Percentiles rank a stretch among this genome's conserved stretches.
Conservation (phyloP, 371 early-diverging fungal species). For the Sporodiniella umbellata region DNA sequence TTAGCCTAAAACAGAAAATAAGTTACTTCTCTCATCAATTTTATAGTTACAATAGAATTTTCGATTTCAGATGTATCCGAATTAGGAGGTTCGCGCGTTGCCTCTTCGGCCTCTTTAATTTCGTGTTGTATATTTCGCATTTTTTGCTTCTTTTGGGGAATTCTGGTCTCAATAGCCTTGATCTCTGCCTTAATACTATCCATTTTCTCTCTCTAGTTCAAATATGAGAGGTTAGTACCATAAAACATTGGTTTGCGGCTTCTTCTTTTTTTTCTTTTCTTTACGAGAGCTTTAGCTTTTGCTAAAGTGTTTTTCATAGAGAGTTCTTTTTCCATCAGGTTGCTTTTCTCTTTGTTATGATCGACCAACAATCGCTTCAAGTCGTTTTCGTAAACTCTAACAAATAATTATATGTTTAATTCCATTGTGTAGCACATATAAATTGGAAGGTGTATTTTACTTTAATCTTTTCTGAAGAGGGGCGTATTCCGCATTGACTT, state of each 20-base stretch:
- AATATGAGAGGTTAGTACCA: too few species aligned
- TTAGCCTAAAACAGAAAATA: not conserved
- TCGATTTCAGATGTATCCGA: slow-evolving; percentile 32
- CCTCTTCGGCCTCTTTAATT: slow-evolving; percentile 45
- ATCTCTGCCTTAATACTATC: slow-evolving; percentile 14
- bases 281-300: not conserved
- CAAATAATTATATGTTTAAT: too few species aligned
- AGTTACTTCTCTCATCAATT: slow-evolving; percentile 1
- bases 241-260: too few species aligned
- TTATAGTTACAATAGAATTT: slow-evolving; percentile 40
- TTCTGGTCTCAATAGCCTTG: slow-evolving; percentile 28
- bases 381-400: slow-evolving; percentile 6
- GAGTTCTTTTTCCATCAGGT: not conserved
- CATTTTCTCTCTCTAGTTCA: slow-evolving; percentile 1
- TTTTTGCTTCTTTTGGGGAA: slow-evolving; percentile 31
- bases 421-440: too few species aligned
- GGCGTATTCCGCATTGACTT: slow-evolving; percentile 36
- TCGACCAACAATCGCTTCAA: not conserved
- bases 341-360: not conserved
- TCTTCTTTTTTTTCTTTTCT: too few species aligned
- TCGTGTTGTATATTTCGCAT: slow-evolving; percentile 41
- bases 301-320: not conserved
- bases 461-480: slow-evolving; percentile 32
- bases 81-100: slow-evolving; percentile 26
- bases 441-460: slow-evolving; percentile 31